These are phyloP conservation scores for Fomitopsis serialis DNA, from an alignment of 768 basidiomycete genomes.

Conservation along the genomic window DNA sequence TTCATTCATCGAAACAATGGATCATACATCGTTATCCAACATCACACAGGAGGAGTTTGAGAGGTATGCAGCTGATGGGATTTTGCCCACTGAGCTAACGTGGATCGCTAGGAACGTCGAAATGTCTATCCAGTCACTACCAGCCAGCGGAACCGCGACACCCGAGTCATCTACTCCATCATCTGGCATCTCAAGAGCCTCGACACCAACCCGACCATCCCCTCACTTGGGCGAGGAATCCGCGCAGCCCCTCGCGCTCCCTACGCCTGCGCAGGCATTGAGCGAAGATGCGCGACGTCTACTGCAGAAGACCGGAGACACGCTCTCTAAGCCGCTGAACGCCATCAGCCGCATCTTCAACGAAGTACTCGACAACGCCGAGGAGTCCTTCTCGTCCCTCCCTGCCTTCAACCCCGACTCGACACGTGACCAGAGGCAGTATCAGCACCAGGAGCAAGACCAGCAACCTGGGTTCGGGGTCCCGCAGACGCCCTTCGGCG, in stretches of 20 bases:
- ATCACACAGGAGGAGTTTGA: conserved; percentile 95
- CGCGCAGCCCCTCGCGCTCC: conserved; percentile 69
- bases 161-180: conserved; percentile 22
- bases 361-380: conserved; percentile 71
- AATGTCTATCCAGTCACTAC: conserved; percentile 46
- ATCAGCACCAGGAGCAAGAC: conserved; percentile 30
- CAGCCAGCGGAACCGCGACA: conserved; percentile 28
- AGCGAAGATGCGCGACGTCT: conserved; percentile 75
- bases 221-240: conserved; percentile 84
- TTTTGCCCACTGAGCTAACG: no score
- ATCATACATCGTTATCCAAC: conserved; percentile 89
- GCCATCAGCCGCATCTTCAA: conserved; percentile 86
- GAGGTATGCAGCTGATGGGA: conserved; percentile 48
- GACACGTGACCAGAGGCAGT: conserved; percentile 42
- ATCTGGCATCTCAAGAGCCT: conserved; percentile 27
- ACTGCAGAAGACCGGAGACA: conserved; percentile 87
- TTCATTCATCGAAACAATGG: conserved; percentile 97
- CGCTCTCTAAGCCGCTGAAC: conserved; percentile 84
- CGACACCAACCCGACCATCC: conserved; percentile 13
- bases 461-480: conserved; percentile 16
- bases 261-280: conserved; percentile 39
- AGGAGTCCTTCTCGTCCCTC: conserved; percentile 57
- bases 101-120: conserved; percentile 62
- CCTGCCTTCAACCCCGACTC: conserved; percentile 69
- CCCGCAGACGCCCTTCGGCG: conserved; percentile 37